Evolutionary conservation across 176 grass and related monocot genomes (phyloP).

Genomic region (Eremochloa ophiuroides): DNA sequence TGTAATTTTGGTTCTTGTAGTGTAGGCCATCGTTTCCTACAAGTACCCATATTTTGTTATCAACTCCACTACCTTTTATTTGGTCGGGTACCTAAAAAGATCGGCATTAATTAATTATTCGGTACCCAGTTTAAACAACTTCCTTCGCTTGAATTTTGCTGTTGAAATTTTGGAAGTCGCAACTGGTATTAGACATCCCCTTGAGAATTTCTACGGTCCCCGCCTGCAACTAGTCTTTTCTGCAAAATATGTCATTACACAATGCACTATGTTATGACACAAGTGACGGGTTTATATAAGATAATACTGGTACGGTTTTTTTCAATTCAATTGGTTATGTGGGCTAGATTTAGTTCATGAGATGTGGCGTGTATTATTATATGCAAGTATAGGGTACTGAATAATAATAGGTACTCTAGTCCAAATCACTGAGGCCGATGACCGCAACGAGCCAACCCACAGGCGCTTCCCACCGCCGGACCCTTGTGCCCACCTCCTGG

Average conservation of each 20-base stretch:
- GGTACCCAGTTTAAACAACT: background rate
- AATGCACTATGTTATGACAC: constrained; percentile 16
- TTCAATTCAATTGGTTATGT: too few species aligned
- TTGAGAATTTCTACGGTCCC: background rate
- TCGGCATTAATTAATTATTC: background rate
- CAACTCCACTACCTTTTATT: background rate
- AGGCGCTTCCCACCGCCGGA: too few species aligned
- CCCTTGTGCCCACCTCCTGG: too few species aligned
- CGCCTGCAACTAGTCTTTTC: constrained; percentile 18
- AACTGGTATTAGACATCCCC: background rate
- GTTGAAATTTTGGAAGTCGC: background rate
- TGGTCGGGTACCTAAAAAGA: background rate
- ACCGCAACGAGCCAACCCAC: too few species aligned
- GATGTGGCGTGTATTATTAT: too few species aligned
- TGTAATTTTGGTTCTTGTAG: background rate
- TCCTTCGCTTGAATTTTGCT: background rate
- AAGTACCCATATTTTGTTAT: background rate
- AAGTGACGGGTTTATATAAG: background rate
- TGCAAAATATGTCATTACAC: background rate
- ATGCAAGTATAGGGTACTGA: too few species aligned
- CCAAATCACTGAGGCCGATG: too few species aligned
- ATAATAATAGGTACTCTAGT: too few species aligned
- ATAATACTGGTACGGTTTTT: too few species aligned
- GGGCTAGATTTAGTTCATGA: too few species aligned
- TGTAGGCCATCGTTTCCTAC: background rate